Evolutionary conservation across 2,329 filamentous ascomycete species (phyloP), one percentile per base, ranked within the genome.

Genomic region (Karstenula rhodostoma): DNA sequence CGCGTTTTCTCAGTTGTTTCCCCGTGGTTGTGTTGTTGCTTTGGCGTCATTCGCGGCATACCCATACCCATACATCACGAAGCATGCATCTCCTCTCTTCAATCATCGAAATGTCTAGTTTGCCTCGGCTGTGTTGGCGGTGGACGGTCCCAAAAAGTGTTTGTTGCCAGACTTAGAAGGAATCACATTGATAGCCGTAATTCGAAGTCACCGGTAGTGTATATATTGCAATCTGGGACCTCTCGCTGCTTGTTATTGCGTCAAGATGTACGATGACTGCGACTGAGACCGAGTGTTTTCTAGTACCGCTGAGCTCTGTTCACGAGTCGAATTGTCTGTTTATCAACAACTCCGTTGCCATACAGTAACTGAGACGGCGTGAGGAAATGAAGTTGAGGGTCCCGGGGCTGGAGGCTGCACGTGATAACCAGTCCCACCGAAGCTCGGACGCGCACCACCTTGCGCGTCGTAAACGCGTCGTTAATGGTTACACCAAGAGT

Each of bases 381-480:
- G n/a, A 42, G 33, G 33, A 17, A 3, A 17, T 15, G 35, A 17
- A 35, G 19, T 23, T 4, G 8, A n/a, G 46, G 3, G 46, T 5
- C 4, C 23, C 6, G 6, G 12, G 25, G 25, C 17, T 5, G 12
- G 23, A 15, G 25, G n/a, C 5, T 17, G 13, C 54, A 56, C 59
- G 56, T 58, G 56, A 58, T 23, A 7, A n/a, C 40, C 19, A 17
- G 37, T 43, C 33, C 50, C 44, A 49, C 25, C 46, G 17, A 51
- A 48, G 56, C 56, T 50, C 23, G 46, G 44, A 62, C 51, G 60
- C 51, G 40, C 27, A 29, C 40, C 40, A 46, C 52, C 12, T 51
- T 62, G 65, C 69, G 68, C 66, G 68, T 67, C 61, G 40, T 49
- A 59, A 59, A 32, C 60, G 59, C 66, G 64, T 57, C 58, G 61